Percentiles rank a stretch among this genome's conserved stretches.
Conservation (phyloP, 2,329 filamentous ascomycete genomes). For the Pyrenochaeta sp. region DNA sequence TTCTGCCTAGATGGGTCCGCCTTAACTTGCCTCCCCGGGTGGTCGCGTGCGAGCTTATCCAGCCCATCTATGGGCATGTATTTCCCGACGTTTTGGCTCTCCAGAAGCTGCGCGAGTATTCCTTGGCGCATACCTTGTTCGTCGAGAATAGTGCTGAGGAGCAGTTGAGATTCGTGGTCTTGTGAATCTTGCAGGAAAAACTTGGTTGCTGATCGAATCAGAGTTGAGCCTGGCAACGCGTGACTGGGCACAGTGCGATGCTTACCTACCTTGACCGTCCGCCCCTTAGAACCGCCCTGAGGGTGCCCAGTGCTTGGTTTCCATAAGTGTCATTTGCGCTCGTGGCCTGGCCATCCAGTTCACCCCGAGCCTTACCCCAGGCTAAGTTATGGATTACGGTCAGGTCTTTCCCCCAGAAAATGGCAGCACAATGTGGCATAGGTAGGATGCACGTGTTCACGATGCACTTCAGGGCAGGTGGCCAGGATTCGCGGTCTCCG, state of each 20-base stretch:
- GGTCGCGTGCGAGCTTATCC: constrained; percentile 22
- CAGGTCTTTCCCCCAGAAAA: constrained; percentile 54
- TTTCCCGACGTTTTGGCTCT: constrained; percentile 26
- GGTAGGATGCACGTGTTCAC: constrained; percentile 49
- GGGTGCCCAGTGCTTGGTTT: constrained; percentile 43
- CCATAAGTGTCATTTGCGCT: constrained; percentile 42
- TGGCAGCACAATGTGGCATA: constrained; percentile 52
- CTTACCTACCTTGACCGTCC: constrained; percentile 52
- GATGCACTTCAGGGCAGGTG: constrained; percentile 39
- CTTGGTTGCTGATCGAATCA: constrained; percentile 22
- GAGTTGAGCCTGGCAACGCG: constrained; percentile 12
- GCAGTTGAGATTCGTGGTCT: constrained; percentile 26
- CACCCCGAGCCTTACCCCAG: constrained; percentile 49
- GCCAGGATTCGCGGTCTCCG: constrained; percentile 48
- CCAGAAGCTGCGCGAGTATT: constrained; percentile 42
- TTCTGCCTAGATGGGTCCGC: constrained; percentile 3
- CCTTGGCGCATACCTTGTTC: constrained; percentile 40
- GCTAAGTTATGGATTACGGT: constrained; percentile 52
- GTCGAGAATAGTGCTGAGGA: constrained; percentile 45
- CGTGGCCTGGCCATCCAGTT: constrained; percentile 46
- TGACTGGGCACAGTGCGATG: constrained; percentile 11
- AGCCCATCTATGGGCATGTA: constrained; percentile 39
- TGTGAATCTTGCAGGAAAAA: constrained; percentile 35
- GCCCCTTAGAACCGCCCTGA: constrained; percentile 47
- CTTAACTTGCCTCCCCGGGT: constrained; percentile 22